Evolutionary conservation across 2,329 filamentous ascomycete species (phyloP).

Genomic region (Epicoccum sorghinum): DNA sequence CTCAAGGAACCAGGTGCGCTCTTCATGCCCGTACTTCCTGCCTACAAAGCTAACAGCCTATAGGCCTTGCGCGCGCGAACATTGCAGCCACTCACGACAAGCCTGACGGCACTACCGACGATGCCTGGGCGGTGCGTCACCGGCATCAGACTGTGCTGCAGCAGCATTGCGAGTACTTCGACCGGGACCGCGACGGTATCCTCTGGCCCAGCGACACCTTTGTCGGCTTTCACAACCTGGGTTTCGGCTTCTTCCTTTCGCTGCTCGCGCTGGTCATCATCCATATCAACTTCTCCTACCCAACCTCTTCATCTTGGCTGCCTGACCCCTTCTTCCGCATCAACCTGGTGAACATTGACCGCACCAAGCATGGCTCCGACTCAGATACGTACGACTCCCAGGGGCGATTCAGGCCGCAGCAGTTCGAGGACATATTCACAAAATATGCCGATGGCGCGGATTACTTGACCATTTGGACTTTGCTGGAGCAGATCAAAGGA

Average conservation of each 20-base stretch:
- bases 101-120: slow-evolving; percentile 52
- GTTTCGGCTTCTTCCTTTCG: slow-evolving; percentile 54
- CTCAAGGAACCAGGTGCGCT: slow-evolving; percentile 14
- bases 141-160: slow-evolving; percentile 55
- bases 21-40: not conserved
- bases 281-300: slow-evolving; percentile 58
- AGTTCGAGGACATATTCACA: slow-evolving; percentile 56
- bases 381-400: slow-evolving; percentile 53
- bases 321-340: slow-evolving; percentile 55
- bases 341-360: slow-evolving; percentile 49
- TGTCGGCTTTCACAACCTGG: slow-evolving; percentile 53
- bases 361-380: slow-evolving; percentile 53
- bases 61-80: slow-evolving; percentile 52
- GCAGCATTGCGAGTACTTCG: slow-evolving; percentile 61
- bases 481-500: slow-evolving; percentile 48
- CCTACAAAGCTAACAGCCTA: not conserved
- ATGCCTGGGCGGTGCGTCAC: slow-evolving; percentile 48
- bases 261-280: slow-evolving; percentile 56
- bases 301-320: slow-evolving; percentile 50
- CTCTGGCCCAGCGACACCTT: slow-evolving; percentile 61
- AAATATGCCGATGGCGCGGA: slow-evolving; percentile 52
- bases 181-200: slow-evolving; percentile 58
- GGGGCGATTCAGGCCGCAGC: slow-evolving; percentile 54
- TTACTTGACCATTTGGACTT: slow-evolving; percentile 49
- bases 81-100: slow-evolving; percentile 48